phyloP scores from a whole-genome alignment of 176 grass and related monocot genomes.

The Aegilops umbellulata region DNA sequence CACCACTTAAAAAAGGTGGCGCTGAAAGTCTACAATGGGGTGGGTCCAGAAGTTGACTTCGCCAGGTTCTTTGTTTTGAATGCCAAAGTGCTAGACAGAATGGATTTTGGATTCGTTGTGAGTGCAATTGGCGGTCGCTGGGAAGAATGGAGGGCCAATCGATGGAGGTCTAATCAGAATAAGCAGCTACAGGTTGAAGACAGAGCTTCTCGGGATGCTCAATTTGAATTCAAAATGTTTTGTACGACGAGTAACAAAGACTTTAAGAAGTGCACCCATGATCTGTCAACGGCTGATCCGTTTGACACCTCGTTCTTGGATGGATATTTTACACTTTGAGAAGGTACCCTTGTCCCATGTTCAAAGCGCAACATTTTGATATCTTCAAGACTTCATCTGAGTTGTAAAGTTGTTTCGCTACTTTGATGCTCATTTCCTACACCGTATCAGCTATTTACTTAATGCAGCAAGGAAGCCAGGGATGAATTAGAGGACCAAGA shows the following conservation, averaged over 20 bases:
- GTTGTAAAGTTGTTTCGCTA: too few species aligned
- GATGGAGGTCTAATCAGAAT: not conserved
- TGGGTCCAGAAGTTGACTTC: not conserved
- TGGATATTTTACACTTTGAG: not conserved
- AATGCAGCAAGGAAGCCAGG: too few species aligned
- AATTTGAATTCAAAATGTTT: not conserved
- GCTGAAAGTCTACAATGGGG: not conserved
- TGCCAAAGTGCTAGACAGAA: not conserved
- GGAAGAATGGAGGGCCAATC: too few species aligned
- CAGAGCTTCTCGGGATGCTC: not conserved
- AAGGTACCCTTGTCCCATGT: too few species aligned
- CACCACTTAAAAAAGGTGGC: not conserved
- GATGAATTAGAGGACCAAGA: too few species aligned
- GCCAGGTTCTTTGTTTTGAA: not conserved
- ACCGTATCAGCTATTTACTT: too few species aligned
- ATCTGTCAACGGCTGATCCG: not conserved
- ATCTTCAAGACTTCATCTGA: too few species aligned
- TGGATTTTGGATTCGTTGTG: not conserved
- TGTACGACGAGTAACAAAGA: not conserved
- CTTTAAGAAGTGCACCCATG: not conserved
- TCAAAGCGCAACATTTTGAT: too few species aligned
- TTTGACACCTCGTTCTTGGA: not conserved
- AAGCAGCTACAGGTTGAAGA: not conserved
- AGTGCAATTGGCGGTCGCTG: too few species aligned
- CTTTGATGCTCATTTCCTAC: too few species aligned